Conservation (phyloP, 2,329 filamentous ascomycete genomes). For the Daldinia eschscholtzii region DNA sequence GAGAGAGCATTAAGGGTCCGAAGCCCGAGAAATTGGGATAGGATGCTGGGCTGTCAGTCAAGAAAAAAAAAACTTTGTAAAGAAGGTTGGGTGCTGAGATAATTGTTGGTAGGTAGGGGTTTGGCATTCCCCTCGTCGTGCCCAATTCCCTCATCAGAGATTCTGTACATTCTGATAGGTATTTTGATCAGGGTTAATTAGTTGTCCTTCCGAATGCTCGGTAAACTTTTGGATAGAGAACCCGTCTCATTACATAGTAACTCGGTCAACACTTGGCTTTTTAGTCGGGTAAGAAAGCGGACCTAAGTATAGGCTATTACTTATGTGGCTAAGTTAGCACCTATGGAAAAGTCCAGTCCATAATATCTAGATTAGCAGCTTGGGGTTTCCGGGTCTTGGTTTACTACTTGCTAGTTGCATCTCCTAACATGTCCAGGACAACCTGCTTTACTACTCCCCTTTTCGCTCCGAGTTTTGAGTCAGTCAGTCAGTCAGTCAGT, state of each 20-base stretch:
- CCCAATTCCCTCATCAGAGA: slow-evolving; percentile 31
- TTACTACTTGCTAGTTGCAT: slow-evolving; percentile 15
- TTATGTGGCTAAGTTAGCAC: slow-evolving; percentile 28
- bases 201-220: slow-evolving; percentile 31
- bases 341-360: slow-evolving; percentile 27
- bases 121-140: slow-evolving; percentile 21
- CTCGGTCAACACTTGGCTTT: slow-evolving; percentile 32
- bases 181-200: not conserved
- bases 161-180: not conserved
- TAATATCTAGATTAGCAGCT: slow-evolving; percentile 20
- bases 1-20: slow-evolving; percentile 31
- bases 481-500: not conserved
- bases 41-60: slow-evolving; percentile 11
- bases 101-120: slow-evolving; percentile 20
- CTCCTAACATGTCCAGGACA: slow-evolving; percentile 18
- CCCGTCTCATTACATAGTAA: slow-evolving; percentile 21
- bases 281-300: slow-evolving; percentile 32
- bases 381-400: slow-evolving; percentile 28
- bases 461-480: not conserved
- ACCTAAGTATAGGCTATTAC: slow-evolving; percentile 31
- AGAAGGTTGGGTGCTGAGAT: slow-evolving; percentile 21
- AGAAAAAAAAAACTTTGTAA: slow-evolving; percentile 12
- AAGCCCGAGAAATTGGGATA: slow-evolving; percentile 25
- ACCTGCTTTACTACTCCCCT: slow-evolving; percentile 1
- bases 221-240: slow-evolving; percentile 33